Evolutionary conservation across 495 filamentous ascomycete genomes (phyloP).

Genomic region (Geoglossum glabrum): DNA sequence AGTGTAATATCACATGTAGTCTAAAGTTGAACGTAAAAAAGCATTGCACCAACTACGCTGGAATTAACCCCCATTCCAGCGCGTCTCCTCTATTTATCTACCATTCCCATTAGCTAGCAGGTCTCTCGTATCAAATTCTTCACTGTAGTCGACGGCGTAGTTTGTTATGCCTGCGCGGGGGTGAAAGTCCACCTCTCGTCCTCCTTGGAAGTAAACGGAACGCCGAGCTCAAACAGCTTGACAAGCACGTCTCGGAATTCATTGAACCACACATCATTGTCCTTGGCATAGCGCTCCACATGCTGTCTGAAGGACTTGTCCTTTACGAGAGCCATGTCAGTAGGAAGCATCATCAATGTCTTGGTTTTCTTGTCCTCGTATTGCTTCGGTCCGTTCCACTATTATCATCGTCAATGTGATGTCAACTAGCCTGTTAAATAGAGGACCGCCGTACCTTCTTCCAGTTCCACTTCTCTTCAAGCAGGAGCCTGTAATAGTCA

Average conservation of each 20-base stretch:
- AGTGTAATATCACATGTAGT: no score
- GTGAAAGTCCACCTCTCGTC: slow-evolving; percentile 59
- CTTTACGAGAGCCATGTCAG: slow-evolving; percentile 71
- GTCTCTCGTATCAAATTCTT: background rate
- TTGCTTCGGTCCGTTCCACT: slow-evolving; percentile 77
- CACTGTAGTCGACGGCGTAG: slow-evolving; percentile 15
- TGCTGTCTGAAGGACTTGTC: slow-evolving; percentile 74
- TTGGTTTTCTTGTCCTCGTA: slow-evolving; percentile 70
- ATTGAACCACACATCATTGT: slow-evolving; percentile 80
- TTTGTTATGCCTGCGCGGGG: slow-evolving; percentile 18
- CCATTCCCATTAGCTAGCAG: no score
- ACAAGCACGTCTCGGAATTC: slow-evolving; percentile 64
- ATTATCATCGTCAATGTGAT: background rate
- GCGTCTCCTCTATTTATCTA: no score
- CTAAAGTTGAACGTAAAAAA: no score
- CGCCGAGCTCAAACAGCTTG: slow-evolving; percentile 86
- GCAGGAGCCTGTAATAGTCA: slow-evolving; percentile 74
- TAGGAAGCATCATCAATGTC: slow-evolving; percentile 91
- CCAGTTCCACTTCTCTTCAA: slow-evolving; percentile 73
- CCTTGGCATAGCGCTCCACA: slow-evolving; percentile 81
- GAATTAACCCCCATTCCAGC: no score
- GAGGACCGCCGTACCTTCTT: slow-evolving; percentile 3
- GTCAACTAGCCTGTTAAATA: background rate
- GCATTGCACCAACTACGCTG: no score
- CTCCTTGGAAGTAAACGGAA: slow-evolving; percentile 58